Base-by-base conservation (phyloP, 768 basidiomycete species). In the Boletus reticulatus region DNA sequence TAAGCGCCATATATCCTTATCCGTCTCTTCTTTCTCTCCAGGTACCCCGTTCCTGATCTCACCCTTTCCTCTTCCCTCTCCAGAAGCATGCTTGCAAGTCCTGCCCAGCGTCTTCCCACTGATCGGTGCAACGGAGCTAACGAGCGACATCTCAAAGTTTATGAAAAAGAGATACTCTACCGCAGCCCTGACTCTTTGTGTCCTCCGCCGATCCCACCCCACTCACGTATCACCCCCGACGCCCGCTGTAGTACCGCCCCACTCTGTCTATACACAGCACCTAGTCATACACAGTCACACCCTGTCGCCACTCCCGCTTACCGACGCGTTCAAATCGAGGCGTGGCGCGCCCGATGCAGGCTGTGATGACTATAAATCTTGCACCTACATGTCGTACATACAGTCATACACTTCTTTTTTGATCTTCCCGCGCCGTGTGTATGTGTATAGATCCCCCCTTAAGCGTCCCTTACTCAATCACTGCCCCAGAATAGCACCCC, bases 401-500 rank as follows among this genome's bases (percentile, higher is more conserved):
- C 22, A 22, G 22, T 22, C 22, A 8, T 8, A 24, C 27, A 27
- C 27, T 1, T 9, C 8, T 27, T 27, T 27, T 27, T 29, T 29
- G 27, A 29, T 29, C 57, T 50, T 58, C 22, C 48, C 48, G 43
- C 50, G 24, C 48, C 48, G 34, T 41, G n/a, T n/a, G n/a, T n/a
- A n/a, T n/a, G n/a, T n/a, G 44, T 58, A 60, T 53, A 22, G 16
- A 39, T 22, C 42, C 42, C 37, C 41, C 22, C 22, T 22, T 31
- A 47, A 37, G 17, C 11, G 27, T 1, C 22, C n/a, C 17, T 37
- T 34, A 50, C 42, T 12, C n/a, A n/a, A 29, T 37, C 43, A 29
- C 20, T 22, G 20, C 50, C 43, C 55, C 29, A 62, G 43, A 43
- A 70, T 27, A 19, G 43, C 73, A 17, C 56, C 69, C 84, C 80